phyloP scores from a whole-genome alignment of 176 grass and related monocot genomes.

The Typha latifolia region DNA sequence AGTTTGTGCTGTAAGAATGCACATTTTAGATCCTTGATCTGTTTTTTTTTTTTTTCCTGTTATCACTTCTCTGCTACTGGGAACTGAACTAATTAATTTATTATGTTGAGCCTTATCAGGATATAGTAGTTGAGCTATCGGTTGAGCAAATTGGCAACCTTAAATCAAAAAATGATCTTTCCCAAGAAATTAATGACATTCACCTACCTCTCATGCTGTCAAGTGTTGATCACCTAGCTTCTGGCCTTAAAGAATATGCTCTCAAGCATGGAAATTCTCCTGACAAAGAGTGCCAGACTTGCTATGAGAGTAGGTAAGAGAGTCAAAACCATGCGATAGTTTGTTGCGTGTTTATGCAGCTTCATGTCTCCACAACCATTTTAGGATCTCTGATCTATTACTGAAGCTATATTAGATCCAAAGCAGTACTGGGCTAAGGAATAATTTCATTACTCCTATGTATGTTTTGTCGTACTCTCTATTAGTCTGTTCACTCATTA shows the following conservation, averaged over 20 bases:
- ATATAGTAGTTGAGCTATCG: conserved; percentile 45
- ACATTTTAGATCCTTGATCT: conserved; percentile 3
- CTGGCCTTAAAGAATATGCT: conserved; percentile 44
- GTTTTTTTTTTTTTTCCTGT: conserved; percentile 22
- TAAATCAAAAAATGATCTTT: conserved; percentile 29
- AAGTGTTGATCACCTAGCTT: conserved; percentile 40
- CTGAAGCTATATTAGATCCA: too few species aligned
- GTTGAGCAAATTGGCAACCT: conserved; percentile 29
- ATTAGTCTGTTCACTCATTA: too few species aligned
- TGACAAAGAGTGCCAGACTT: conserved; percentile 37
- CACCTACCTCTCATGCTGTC: conserved; percentile 27
- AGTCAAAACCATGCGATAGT: neutral
- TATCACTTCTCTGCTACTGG: conserved; percentile 10
- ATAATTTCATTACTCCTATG: too few species aligned
- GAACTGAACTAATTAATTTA: conserved; percentile 5
- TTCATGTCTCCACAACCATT: too few species aligned
- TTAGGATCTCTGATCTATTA: too few species aligned
- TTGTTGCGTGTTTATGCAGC: neutral
- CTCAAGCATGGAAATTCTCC: conserved; percentile 43
- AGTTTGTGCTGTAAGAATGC: too few species aligned
- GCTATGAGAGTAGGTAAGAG: conserved; percentile 41
- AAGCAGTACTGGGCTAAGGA: too few species aligned
- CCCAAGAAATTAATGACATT: conserved; percentile 37
- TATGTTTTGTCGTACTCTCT: too few species aligned
- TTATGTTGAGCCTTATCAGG: conserved; percentile 28